Evolutionary conservation across 441 rosid genomes (phyloP).

Genomic region (Raphanus hybrid): DNA sequence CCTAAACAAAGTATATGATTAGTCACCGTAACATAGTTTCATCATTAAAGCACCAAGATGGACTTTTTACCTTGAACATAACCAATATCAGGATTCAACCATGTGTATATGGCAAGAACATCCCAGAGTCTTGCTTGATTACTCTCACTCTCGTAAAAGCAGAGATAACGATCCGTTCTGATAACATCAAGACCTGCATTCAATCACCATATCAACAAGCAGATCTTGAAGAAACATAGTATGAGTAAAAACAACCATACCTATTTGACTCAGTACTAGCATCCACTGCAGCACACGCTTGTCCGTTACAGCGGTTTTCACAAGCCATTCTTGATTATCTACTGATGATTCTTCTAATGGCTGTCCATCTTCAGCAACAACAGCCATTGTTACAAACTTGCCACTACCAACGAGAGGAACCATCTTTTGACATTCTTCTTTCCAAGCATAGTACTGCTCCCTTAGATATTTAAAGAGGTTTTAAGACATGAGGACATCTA

Average conservation of each 20-base stretch:
- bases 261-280: conserved; percentile 81
- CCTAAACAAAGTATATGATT: conserved; percentile 49
- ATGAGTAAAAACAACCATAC: conserved; percentile 39
- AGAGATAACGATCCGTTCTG: conserved; percentile 84
- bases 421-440: conserved; percentile 72
- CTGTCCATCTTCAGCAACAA: conserved; percentile 66
- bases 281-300: conserved; percentile 76
- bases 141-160: conserved; percentile 69
- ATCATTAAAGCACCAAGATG: conserved; percentile 4
- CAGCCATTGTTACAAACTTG: conserved; percentile 55
- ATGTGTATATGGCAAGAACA: conserved; percentile 77
- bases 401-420: conserved; percentile 86
- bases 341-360: conserved; percentile 48
- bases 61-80: conserved; percentile 77
- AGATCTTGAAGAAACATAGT: conserved; percentile 1
- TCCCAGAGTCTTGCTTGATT: conserved; percentile 92
- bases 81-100: conserved; percentile 88
- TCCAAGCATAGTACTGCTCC: conserved; percentile 75
- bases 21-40: background rate
- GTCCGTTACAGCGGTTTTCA: conserved; percentile 47
- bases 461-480: conserved; percentile 44
- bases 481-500: background rate
- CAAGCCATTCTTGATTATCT: conserved; percentile 44
- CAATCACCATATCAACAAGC: conserved; percentile 8
- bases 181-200: conserved; percentile 85